A percentile compares a stretch with the other conserved stretches of the same genome.
Conservation (phyloP, 768 basidiomycete species). For the Paxillus involutus region DNA sequence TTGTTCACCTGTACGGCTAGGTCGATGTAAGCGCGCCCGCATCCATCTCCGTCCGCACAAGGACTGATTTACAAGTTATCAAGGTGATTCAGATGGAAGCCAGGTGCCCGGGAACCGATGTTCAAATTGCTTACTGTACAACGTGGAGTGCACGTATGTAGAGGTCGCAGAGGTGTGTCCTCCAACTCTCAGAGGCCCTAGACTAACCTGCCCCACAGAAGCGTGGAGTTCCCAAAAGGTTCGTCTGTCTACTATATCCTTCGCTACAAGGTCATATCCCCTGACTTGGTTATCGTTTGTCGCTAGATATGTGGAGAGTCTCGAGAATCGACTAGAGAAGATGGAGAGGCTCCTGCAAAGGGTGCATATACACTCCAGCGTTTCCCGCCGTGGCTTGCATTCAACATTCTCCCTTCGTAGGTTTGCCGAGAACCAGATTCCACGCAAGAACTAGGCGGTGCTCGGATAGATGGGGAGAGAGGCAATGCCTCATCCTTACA, state of each 20-base stretch:
- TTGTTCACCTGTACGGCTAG: not conserved
- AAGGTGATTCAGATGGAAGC: slow-evolving; percentile 54
- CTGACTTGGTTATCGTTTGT: not conserved
- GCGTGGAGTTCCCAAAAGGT: slow-evolving; percentile 40
- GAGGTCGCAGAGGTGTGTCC: slow-evolving; percentile 51
- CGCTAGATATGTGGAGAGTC: slow-evolving; percentile 58
- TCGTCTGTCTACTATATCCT: slow-evolving; percentile 2
- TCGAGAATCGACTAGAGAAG: slow-evolving; percentile 62
- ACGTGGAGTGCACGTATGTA: slow-evolving; percentile 53
- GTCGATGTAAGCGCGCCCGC: slow-evolving; percentile 21
- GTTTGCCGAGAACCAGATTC: slow-evolving; percentile 66
- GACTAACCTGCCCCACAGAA: slow-evolving; percentile 28
- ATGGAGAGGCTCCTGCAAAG: slow-evolving; percentile 61
- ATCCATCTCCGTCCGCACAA: not conserved
- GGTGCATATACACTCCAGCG: slow-evolving; percentile 30
- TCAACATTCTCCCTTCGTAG: slow-evolving; percentile 32
- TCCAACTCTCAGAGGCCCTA: not conserved
- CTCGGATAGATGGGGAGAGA: slow-evolving; percentile 36
- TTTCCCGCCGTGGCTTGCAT: slow-evolving; percentile 3
- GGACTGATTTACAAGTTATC: not conserved
- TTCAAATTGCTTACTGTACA: slow-evolving; percentile 52
- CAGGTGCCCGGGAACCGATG: slow-evolving; percentile 54
- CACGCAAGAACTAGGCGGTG: slow-evolving; percentile 53
- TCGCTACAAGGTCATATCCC: not conserved
- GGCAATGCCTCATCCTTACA: slow-evolving; percentile 13